Evolutionary conservation across 2,329 filamentous ascomycete genomes (phyloP), one percentile per base, ranked within the genome.

Genomic region (Xylariaceae sp.): DNA sequence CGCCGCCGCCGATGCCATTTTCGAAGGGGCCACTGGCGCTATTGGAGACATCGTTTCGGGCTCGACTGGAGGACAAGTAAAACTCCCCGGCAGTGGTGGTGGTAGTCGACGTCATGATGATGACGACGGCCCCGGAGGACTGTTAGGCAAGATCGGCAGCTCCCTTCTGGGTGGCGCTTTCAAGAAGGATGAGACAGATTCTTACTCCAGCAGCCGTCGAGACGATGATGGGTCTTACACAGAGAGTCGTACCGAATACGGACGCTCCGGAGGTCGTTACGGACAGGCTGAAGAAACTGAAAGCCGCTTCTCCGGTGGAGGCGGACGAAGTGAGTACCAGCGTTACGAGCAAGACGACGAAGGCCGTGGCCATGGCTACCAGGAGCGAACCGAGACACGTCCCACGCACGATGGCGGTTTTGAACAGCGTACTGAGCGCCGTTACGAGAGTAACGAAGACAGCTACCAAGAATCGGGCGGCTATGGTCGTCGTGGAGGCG

Each of bases 101-200:
- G 37, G 37, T 2, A 17, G 22, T 24, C 4, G 37, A 15, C 37
- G 37, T 13, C 13, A 32, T 15, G 29, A 32, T 28, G 19, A 15
- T 43, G 41, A 4, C 31, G 42, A 4, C 36, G 40, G 15, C 37
- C 78, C 78, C 9, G 84, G 85, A 22, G 82, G 83, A 18, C 67
- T 95, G 33, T 71, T 95, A 11, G 83, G 82, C 41, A 79, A 82
- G 19, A 64, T 86, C 26, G 84, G 86, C 22, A 76, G 76, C 28
- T 79, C 78, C 30, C 66, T 90, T 13, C 74, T 94, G 8, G 78
- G 81, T 9, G 75, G 76, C 11, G 74, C 74, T 12, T 76, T 85
- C 39, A 69, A 72, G 38, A 68, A 70, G 28, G 67, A 76, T 26
- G 69, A 80, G 34, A 79, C 73, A 42, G 71, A 79, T 54, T 69